Percentiles rank a stretch among this genome's conserved stretches.
phyloP scores from a whole-genome alignment of 139 green algal genomes.

The Chlorella sp. region DNA sequence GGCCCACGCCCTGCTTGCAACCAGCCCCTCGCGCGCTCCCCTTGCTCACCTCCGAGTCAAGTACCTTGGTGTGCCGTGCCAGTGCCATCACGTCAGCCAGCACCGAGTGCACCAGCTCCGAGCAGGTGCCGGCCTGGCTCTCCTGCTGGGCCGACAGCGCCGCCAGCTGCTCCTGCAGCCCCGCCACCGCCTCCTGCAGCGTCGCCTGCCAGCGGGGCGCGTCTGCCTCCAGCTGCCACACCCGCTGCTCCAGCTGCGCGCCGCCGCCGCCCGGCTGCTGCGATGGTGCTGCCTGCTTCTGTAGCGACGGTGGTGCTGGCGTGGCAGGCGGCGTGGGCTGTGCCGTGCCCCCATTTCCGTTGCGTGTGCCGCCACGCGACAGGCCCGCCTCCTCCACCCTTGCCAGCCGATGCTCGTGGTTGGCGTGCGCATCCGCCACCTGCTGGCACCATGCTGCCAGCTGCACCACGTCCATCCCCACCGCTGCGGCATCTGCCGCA shows the following conservation, averaged over 20 bases:
- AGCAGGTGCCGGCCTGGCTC: background rate
- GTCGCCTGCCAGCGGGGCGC: background rate
- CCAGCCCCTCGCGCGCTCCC: background rate
- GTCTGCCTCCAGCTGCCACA: background rate
- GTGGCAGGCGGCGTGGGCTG: too few species aligned
- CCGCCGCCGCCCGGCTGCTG: background rate
- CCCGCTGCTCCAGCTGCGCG: background rate
- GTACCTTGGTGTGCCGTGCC: constrained; percentile 14
- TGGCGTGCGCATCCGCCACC: constrained; percentile 1
- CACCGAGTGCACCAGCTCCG: constrained; percentile 9
- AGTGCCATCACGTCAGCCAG: constrained; percentile 11
- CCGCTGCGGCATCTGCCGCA: background rate
- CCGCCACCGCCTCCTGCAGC: background rate
- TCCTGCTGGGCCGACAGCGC: constrained; percentile 14
- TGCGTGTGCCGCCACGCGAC: background rate
- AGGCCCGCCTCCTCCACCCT: background rate
- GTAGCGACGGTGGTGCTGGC: too few species aligned
- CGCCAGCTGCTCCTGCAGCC: background rate
- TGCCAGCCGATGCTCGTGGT: constrained; percentile 20
- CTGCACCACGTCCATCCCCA: background rate
- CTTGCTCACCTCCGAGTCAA: constrained; percentile 10
- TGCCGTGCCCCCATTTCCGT: background rate
- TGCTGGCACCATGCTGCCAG: background rate
- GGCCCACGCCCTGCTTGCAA: too few species aligned
- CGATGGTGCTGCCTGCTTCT: too few species aligned